These are phyloP conservation scores for Chrysanthemum makinoi DNA, from an alignment of 129 eudicot genomes.

Conservation along the genomic window DNA sequence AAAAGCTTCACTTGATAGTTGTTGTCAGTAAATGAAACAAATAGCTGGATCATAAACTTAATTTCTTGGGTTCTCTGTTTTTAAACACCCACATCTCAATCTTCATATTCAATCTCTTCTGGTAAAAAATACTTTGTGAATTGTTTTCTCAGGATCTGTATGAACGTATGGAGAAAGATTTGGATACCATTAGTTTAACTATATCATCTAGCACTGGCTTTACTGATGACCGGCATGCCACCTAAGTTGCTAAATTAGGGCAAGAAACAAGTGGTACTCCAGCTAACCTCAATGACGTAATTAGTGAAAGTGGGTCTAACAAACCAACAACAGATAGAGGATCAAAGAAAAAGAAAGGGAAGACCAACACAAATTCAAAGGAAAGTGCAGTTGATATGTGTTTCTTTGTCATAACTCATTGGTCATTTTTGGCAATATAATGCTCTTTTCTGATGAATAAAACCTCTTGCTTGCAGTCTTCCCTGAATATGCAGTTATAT, in stretches of 20 bases:
- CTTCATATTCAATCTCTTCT: neutral
- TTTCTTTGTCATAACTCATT: neutral
- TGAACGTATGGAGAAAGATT: constrained; percentile 74
- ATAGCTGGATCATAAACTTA: too few relatives aligned
- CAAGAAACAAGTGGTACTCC: constrained; percentile 45
- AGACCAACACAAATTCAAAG: constrained; percentile 53
- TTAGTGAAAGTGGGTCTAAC: constrained; percentile 41
- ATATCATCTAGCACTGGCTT: constrained; percentile 11
- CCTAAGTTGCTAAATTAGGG: constrained; percentile 44
- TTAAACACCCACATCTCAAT: too few relatives aligned
- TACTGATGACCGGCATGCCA: constrained; percentile 28
- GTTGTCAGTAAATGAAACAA: too few relatives aligned
- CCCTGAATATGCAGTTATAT: constrained; percentile 74
- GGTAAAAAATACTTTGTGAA: neutral
- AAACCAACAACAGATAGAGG: constrained; percentile 67
- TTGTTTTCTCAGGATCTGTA: constrained; percentile 54
- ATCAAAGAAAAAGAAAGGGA: constrained; percentile 82
- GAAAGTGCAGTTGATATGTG: constrained; percentile 35
- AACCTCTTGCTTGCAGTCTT: constrained; percentile 47
- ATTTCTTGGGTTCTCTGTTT: too few relatives aligned
- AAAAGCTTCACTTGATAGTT: too few relatives aligned
- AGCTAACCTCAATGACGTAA: constrained; percentile 46
- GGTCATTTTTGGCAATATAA: constrained; percentile 10
- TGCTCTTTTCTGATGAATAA: constrained; percentile 11
- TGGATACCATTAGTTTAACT: constrained; percentile 49